Evolutionary conservation across 305 asterid species (phyloP).

Genomic region (Stenogyne calaminthoides): DNA sequence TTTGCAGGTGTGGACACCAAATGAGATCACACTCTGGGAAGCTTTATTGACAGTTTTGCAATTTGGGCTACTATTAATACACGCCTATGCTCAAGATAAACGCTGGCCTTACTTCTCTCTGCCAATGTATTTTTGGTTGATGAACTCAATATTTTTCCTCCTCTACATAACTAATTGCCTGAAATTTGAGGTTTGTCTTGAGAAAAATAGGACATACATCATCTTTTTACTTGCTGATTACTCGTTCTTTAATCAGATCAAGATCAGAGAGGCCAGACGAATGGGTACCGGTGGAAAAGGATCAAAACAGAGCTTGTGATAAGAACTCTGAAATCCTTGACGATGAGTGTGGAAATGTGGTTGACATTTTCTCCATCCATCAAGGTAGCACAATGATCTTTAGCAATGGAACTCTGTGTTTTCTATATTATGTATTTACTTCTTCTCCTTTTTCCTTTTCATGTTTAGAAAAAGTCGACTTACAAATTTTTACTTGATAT

Average conservation of each 20-base stretch:
- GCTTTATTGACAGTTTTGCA: slow-evolving; percentile 78
- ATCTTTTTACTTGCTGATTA: slow-evolving; percentile 21
- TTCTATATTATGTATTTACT: background rate
- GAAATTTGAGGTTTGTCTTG: slow-evolving; percentile 4
- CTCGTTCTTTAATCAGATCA: slow-evolving; percentile 44
- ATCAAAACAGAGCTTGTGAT: slow-evolving; percentile 32
- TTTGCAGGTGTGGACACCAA: slow-evolving; percentile 83
- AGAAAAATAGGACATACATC: slow-evolving; percentile 2
- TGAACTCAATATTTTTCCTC: slow-evolving; percentile 11
- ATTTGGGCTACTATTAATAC: slow-evolving; percentile 70
- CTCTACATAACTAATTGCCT: slow-evolving; percentile 1
- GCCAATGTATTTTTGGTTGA: slow-evolving; percentile 58
- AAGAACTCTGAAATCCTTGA: slow-evolving; percentile 39
- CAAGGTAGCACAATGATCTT: slow-evolving; percentile 35
- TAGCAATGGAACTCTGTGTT: background rate
- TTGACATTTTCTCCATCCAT: slow-evolving; percentile 64
- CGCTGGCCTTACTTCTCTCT: slow-evolving; percentile 85
- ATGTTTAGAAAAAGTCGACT: background rate
- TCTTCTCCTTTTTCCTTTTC: background rate
- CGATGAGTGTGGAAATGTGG: slow-evolving; percentile 42
- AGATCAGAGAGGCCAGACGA: slow-evolving; percentile 80
- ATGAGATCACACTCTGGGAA: slow-evolving; percentile 77
- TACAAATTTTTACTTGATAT: background rate
- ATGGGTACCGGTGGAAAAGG: slow-evolving; percentile 78
- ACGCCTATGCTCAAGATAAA: slow-evolving; percentile 91